Evolutionary conservation across 495 filamentous ascomycete genomes (phyloP).

Genomic region (Lasiosphaeria hispida): DNA sequence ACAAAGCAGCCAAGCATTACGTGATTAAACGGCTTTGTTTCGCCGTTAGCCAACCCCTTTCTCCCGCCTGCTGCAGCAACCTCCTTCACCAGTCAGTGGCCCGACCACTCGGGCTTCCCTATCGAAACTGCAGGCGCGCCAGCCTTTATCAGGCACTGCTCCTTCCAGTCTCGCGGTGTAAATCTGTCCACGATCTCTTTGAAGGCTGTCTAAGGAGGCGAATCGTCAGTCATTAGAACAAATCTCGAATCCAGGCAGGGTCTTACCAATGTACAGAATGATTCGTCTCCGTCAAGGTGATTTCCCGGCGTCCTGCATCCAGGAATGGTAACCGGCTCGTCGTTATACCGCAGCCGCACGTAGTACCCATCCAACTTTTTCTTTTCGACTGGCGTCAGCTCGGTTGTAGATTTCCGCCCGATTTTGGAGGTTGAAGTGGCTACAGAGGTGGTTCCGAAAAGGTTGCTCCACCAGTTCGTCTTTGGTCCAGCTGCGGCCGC

Average conservation of each 20-base stretch:
- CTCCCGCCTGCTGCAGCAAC: no score
- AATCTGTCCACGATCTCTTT: conserved; percentile 89
- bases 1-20: no score
- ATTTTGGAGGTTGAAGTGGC: conserved; percentile 39
- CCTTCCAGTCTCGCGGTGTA: conserved; percentile 76
- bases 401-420: conserved; percentile 49
- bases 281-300: conserved; percentile 84
- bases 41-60: no score
- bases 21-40: no score
- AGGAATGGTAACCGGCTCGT: conserved; percentile 73
- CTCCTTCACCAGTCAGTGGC: conserved; percentile 34
- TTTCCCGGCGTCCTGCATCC: conserved; percentile 75
- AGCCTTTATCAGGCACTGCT: conserved; percentile 67
- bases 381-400: conserved; percentile 51
- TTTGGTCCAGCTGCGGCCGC: conserved; percentile 15
- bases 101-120: conserved; percentile 51
- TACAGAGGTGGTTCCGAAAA: conserved; percentile 37
- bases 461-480: conserved; percentile 45
- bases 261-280: conserved; percentile 84
- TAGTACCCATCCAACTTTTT: conserved; percentile 67
- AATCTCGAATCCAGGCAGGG: no score
- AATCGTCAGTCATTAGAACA: conserved; percentile 5
- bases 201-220: conserved; percentile 67
- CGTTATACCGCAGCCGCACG: conserved; percentile 94
- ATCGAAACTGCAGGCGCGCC: conserved; percentile 53